Conservation (phyloP, 768 basidiomycete genomes). For the Naganishia onofrii region DNA sequence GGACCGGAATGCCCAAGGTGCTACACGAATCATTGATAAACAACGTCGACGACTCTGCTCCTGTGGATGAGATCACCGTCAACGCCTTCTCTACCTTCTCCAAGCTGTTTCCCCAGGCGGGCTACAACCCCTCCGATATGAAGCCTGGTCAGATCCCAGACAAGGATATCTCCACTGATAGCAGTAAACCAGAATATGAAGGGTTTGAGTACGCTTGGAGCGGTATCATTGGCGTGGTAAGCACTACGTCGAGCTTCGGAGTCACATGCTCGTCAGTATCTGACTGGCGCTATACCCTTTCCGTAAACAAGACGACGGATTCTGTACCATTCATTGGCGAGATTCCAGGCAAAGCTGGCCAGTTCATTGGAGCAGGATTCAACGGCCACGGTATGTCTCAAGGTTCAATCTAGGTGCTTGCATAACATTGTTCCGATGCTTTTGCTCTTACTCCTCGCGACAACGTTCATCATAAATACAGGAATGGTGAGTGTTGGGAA, state of each 20-base stretch:
- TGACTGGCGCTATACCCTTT: too few relatives aligned
- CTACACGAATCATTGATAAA: conserved; percentile 30
- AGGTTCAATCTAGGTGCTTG: conserved; percentile 27
- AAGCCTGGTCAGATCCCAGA: not conserved
- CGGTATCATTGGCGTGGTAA: conserved; percentile 45
- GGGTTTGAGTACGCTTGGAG: conserved; percentile 46
- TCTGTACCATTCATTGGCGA: conserved; percentile 40
- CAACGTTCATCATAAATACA: not conserved
- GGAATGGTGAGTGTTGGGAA: conserved; percentile 7
- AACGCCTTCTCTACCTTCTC: conserved; percentile 33
- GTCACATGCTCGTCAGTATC: not conserved
- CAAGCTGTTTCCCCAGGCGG: conserved; percentile 31
- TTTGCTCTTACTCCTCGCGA: not conserved
- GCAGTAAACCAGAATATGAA: not conserved
- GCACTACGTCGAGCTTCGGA: conserved; percentile 7
- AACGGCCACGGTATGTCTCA: conserved; percentile 35
- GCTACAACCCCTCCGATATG: not conserved
- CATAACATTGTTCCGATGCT: too few relatives aligned
- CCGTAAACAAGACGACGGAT: conserved; percentile 47
- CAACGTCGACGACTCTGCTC: conserved; percentile 38
- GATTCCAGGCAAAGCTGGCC: conserved; percentile 40
- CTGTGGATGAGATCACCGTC: conserved; percentile 28
- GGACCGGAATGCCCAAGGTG: conserved; percentile 35
- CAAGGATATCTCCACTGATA: not conserved
- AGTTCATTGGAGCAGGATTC: conserved; percentile 38